Conservation (phyloP, 768 basidiomycete genomes). For the Lentinula sp. region DNA sequence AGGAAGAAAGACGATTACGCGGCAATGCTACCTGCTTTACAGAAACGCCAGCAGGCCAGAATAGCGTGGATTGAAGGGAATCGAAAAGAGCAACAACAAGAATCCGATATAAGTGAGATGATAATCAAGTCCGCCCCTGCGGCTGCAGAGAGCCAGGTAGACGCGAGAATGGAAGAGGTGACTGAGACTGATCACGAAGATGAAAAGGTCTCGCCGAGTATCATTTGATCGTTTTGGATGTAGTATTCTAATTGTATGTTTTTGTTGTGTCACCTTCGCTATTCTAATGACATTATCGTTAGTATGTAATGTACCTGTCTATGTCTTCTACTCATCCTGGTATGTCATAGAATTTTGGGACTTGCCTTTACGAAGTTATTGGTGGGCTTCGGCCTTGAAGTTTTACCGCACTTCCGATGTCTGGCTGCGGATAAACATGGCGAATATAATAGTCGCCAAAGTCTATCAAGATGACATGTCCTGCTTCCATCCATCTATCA, state of each 20-base stretch:
- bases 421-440: background rate
- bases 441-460: background rate
- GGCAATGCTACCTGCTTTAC: constrained; percentile 21
- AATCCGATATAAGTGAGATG: background rate
- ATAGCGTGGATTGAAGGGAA: constrained; percentile 28
- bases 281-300: background rate
- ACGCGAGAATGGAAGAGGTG: background rate
- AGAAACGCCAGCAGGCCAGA: constrained; percentile 25
- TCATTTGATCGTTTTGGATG: too few relatives aligned
- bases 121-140: background rate
- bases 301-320: background rate
- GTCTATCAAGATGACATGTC: too few relatives aligned
- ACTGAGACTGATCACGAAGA: background rate
- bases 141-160: background rate
- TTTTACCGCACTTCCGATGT: background rate
- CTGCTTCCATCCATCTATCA: background rate
- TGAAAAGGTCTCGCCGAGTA: background rate
- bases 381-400: background rate
- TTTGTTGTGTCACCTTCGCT: background rate
- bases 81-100: background rate
- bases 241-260: background rate
- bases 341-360: background rate
- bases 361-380: too few relatives aligned
- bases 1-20: constrained; percentile 34
- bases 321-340: background rate